Evolutionary conservation across 352 stramenopile genomes (phyloP), one percentile per base, ranked within the genome.

Genomic region (Phytopythium mirpurense): DNA sequence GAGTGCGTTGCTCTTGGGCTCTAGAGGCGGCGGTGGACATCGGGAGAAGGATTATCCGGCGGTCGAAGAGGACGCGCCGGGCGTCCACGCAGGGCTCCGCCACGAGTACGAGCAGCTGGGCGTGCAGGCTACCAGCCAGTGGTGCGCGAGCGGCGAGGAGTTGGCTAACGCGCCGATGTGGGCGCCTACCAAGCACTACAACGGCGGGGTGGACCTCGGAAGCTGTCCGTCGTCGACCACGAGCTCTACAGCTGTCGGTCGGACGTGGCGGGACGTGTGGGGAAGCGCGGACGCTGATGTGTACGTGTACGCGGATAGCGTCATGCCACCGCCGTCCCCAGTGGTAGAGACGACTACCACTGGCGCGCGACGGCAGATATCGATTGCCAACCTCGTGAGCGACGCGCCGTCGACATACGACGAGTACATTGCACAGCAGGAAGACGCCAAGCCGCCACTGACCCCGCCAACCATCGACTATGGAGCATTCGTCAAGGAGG

Each of bases 301-400:
- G 19, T 19, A 31, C 40, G 40, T 29, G 10, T 2, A 3, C 40
- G 15, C 15, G 40, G 40, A 45, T 7, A 21, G 29, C 40, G 40
- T 8, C 40, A 45, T n/a, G 21, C 11, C 15, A 19, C 19, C 21
- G 40, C 21, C 40, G 10, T 45, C 40, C 23, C 19, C 40, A 3
- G 12, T 12, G 11, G 21, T 12, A 19, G 21, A 45, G 40, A 45
- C 21, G 2, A 3, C 21, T 0, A 31, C 19, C 1, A 26, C 24
- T 6, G 43, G 47, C 34, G 32, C 47, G 47, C 29, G 47, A 11
- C 47, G 35, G 40, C 67, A 72, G 41, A 72, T 72, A 45, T 69
- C 63, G 46, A 72, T 72, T 31, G 63, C 63, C 31, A 75, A 69
- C 54, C 67, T 75, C 50, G 63, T 72, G 38, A 75, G 54, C 41